These are phyloP conservation scores for Fusarium humuli DNA, from an alignment of 2,329 filamentous ascomycete species.

Conservation along the genomic window DNA sequence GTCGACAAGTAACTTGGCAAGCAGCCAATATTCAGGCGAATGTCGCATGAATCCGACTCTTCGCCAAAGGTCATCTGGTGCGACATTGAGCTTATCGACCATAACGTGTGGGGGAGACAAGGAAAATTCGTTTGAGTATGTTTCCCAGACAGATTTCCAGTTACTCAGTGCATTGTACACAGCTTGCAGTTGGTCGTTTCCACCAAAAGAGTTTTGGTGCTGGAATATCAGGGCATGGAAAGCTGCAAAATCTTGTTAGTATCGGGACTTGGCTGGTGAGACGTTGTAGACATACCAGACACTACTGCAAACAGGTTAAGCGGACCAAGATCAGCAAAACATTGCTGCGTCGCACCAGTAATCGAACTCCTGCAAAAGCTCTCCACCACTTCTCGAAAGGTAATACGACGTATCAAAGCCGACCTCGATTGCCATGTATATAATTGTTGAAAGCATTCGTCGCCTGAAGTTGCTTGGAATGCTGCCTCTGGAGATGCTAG, in stretches of 20 bases:
- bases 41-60: neutral
- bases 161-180: conserved; percentile 1
- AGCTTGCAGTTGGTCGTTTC: neutral
- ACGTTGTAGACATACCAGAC: neutral
- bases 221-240: conserved; percentile 1
- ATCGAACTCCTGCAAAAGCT: neutral
- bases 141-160: conserved; percentile 8
- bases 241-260: neutral
- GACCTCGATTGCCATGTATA: neutral
- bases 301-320: neutral
- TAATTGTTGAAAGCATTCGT: neutral
- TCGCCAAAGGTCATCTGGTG: neutral
- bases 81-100: neutral
- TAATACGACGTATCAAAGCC: rapidly evolving
- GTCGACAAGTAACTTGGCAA: conserved; percentile 2
- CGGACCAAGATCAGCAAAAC: neutral
- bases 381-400: neutral
- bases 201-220: neutral
- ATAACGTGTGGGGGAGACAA: neutral
- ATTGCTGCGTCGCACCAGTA: neutral
- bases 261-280: too few relatives aligned
- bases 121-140: neutral
- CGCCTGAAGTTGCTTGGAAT: neutral
- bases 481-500: neutral
- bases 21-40: conserved; percentile 6